Percentiles rank a stretch among this genome's conserved stretches.
Conservation (phyloP, 805 yeast species). For the Kluyveromyces wickerhamii region DNA sequence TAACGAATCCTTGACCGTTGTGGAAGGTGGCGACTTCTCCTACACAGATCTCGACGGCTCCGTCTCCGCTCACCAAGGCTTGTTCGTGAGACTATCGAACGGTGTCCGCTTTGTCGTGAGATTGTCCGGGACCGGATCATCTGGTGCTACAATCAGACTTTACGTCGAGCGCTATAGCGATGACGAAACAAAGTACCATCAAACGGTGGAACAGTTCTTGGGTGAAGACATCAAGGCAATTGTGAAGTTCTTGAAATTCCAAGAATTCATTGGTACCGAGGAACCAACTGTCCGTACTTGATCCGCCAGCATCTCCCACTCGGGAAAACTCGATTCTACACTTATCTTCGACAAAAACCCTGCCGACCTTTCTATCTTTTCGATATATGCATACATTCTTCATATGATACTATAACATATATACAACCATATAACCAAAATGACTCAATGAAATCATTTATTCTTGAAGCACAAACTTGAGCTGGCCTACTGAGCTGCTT, state of each 20-base stretch:
- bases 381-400: too few species aligned
- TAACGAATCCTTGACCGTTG: constrained; percentile 43
- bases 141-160: constrained; percentile 93
- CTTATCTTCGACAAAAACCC: too few species aligned
- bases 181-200: constrained; percentile 42
- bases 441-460: too few species aligned
- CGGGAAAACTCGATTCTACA: too few species aligned
- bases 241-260: constrained; percentile 59
- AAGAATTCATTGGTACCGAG: constrained; percentile 68
- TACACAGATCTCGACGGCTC: constrained; percentile 95
- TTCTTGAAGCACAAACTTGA: too few species aligned
- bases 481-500: too few species aligned
- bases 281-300: constrained; percentile 87
- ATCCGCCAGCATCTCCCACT: too few species aligned
- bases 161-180: constrained; percentile 77
- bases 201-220: constrained; percentile 62
- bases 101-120: constrained; percentile 86
- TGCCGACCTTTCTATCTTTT: too few species aligned
- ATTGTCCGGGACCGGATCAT: constrained; percentile 93
- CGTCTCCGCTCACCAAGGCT: constrained; percentile 80
- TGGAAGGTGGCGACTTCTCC: constrained; percentile 78
- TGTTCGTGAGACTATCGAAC: constrained; percentile 68
- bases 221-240: constrained; percentile 54
- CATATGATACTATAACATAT: too few species aligned
- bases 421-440: too few species aligned